Percentiles rank a stretch among this genome's conserved stretches.
phyloP scores from a whole-genome alignment of 2,329 filamentous ascomycete species.

The Byssoonygena ceratinophila region DNA sequence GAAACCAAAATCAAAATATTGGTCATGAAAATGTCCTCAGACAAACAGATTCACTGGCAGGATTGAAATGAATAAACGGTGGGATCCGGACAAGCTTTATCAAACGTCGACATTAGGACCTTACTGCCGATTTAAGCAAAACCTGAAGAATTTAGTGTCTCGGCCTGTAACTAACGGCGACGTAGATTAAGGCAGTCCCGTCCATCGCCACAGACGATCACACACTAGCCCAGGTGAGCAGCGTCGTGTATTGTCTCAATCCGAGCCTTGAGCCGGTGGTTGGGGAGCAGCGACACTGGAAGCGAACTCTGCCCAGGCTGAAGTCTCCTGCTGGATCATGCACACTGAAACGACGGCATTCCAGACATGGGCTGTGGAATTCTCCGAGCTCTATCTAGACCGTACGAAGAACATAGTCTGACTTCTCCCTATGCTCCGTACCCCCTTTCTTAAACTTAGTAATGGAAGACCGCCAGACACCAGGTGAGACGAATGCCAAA shows the following conservation, averaged over 20 bases:
- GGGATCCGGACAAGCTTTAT: slow-evolving; percentile 3
- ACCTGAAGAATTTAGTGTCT: neutral
- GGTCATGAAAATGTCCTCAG: neutral
- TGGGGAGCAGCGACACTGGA: neutral
- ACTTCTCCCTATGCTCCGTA: neutral
- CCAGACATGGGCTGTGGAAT: no score
- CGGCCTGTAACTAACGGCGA: neutral
- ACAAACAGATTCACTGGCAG: neutral
- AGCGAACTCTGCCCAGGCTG: neutral
- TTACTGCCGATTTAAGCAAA: neutral
- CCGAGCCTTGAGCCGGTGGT: neutral
- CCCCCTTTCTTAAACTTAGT: neutral
- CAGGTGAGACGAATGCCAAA: neutral
- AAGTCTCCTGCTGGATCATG: neutral
- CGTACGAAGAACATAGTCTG: neutral
- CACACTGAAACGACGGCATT: neutral
- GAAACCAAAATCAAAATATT: neutral
- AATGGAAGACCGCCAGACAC: neutral
- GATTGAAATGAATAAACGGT: neutral
- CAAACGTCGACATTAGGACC: neutral
- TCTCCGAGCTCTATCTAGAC: neutral
- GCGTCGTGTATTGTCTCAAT: neutral
- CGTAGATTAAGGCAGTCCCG: neutral
- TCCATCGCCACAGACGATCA: neutral
- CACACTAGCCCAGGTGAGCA: neutral